Evolutionary conservation across 495 filamentous ascomycete species (phyloP).

Genomic region (Acidomyces sp.): DNA sequence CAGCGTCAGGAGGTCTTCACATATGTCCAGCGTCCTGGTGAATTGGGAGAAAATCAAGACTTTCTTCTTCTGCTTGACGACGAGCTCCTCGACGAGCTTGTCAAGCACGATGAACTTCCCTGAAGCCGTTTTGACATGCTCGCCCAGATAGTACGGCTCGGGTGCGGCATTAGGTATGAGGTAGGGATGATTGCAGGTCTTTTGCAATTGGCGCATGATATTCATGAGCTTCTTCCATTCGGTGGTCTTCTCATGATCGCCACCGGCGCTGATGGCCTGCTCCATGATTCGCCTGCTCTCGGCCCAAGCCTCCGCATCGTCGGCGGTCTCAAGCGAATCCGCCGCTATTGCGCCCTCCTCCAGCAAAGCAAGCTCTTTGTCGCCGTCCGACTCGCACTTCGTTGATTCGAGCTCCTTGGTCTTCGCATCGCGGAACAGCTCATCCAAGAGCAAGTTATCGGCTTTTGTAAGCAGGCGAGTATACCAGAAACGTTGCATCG

Average conservation of each 20-base stretch:
- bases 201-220: constrained; percentile 50
- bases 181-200: constrained; percentile 54
- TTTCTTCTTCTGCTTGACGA: constrained; percentile 45
- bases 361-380: constrained; percentile 15
- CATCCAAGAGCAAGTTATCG: constrained; percentile 40
- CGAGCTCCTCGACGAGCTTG: constrained; percentile 45
- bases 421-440: constrained; percentile 38
- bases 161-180: constrained; percentile 40
- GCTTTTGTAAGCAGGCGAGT: constrained; percentile 44
- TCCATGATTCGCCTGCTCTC: constrained; percentile 36
- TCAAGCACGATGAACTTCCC: constrained; percentile 53
- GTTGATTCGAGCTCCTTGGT: constrained; percentile 35
- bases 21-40: constrained; percentile 44
- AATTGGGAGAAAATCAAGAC: constrained; percentile 53
- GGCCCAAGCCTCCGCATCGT: constrained; percentile 31
- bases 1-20: constrained; percentile 43
- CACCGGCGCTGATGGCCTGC: constrained; percentile 33
- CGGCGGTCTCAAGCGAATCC: constrained; percentile 8
- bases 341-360: constrained; percentile 14
- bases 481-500: constrained; percentile 52
- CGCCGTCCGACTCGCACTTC: constrained; percentile 25
- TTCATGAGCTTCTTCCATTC: constrained; percentile 48
- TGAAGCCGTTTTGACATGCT: constrained; percentile 43
- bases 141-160: constrained; percentile 36
- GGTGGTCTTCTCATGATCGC: constrained; percentile 16